A percentile compares a stretch with the other conserved stretches of the same genome.
phyloP scores from a whole-genome alignment of 2,329 filamentous ascomycete species.

The Amphichorda felina region DNA sequence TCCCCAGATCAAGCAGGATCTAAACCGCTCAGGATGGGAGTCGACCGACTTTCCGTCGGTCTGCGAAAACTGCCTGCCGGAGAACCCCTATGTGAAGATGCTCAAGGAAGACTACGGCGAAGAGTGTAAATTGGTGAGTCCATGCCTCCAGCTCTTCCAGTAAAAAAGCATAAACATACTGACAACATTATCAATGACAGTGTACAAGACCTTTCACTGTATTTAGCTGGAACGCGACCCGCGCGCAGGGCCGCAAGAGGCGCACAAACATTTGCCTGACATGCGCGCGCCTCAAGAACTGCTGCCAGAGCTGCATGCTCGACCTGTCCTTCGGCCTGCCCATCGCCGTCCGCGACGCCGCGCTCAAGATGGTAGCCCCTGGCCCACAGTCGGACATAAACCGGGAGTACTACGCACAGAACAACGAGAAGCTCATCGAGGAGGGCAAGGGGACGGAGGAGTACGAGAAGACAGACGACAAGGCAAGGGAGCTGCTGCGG shows the following conservation, averaged over 20 bases:
- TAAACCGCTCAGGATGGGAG: constrained; percentile 94
- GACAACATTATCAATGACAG: constrained; percentile 10
- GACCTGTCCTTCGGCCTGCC: constrained; percentile 92
- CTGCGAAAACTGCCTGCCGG: constrained; percentile 85
- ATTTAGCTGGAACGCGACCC: constrained; percentile 89
- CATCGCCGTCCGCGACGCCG: constrained; percentile 89
- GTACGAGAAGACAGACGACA: constrained; percentile 95
- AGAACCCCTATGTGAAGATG: constrained; percentile 98
- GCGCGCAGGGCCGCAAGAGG: constrained; percentile 77
- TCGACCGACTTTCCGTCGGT: constrained; percentile 82
- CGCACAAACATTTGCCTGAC: constrained; percentile 93
- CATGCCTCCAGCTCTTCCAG: constrained; percentile 1
- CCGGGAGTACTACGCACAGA: constrained; percentile 93
- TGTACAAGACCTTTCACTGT: constrained; percentile 94
- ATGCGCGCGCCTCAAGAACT: constrained; percentile 95
- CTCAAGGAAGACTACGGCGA: constrained; percentile 92
- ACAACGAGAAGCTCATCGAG: constrained; percentile 91
- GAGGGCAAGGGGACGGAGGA: constrained; percentile 80
- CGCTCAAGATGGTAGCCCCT: constrained; percentile 93
- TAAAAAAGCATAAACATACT: constrained; percentile 4
- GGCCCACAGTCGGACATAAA: constrained; percentile 90
- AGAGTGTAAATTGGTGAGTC: constrained; percentile 56
- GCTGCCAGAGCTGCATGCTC: constrained; percentile 97
- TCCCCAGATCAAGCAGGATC: constrained; percentile 88
- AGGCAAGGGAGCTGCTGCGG: constrained; percentile 77